Evolutionary conservation across 2,329 filamentous ascomycete species (phyloP).

Genomic region (Pseudopithomyces chartarum): DNA sequence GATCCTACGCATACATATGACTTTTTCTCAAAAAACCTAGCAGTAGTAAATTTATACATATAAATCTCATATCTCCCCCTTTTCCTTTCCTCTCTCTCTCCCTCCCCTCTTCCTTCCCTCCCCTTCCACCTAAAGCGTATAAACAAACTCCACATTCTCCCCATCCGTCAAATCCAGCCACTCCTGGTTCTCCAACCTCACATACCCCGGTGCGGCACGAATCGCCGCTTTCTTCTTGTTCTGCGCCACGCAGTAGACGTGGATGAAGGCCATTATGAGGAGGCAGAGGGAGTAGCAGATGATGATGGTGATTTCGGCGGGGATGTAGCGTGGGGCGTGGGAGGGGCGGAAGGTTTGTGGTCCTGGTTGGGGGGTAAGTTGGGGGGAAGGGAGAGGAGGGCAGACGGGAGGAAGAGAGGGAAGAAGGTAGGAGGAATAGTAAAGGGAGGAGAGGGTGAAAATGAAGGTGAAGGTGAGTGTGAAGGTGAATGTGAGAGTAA

Average conservation of each 20-base stretch:
- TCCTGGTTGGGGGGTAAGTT: slow-evolving; percentile 43
- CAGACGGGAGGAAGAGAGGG: slow-evolving; percentile 49
- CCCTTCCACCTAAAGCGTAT: slow-evolving; percentile 57
- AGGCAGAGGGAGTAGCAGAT: slow-evolving; percentile 62
- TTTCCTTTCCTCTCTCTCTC: too few species aligned
- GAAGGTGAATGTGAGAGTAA: too few species aligned
- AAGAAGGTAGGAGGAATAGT: neutral
- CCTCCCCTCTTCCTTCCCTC: neutral
- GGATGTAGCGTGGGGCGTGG: slow-evolving; percentile 58
- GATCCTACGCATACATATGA: too few species aligned
- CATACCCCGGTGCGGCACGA: slow-evolving; percentile 60
- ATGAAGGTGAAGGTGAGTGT: slow-evolving; percentile 42
- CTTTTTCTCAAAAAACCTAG: too few species aligned
- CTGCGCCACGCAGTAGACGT: slow-evolving; percentile 63
- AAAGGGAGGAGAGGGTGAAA: neutral
- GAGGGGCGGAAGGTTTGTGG: slow-evolving; percentile 37
- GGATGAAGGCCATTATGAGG: slow-evolving; percentile 64
- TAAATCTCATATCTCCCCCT: too few species aligned
- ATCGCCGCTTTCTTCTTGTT: slow-evolving; percentile 64
- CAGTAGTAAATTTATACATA: too few species aligned
- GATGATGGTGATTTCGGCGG: slow-evolving; percentile 68
- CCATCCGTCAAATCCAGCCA: slow-evolving; percentile 68
- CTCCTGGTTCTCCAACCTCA: slow-evolving; percentile 69
- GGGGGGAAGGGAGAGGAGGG: neutral
- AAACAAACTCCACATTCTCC: slow-evolving; percentile 68